Percentiles rank a stretch among this genome's conserved stretches.
Conservation (phyloP, 805 yeast species). For the Lipomyces kockii region DNA sequence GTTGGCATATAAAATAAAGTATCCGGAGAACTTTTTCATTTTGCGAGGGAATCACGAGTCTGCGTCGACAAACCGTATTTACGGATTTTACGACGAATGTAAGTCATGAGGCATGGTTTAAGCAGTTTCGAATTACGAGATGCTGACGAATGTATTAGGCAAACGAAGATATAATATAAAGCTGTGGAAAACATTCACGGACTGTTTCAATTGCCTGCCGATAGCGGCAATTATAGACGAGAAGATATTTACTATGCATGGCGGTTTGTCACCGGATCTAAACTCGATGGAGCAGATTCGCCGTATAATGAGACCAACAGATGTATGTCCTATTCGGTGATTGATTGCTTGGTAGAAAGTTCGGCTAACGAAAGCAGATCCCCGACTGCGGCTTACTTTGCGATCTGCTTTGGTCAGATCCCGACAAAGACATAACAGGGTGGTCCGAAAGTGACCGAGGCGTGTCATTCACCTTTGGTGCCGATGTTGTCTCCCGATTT, state of each 20-base stretch:
- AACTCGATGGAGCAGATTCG: conserved; percentile 98
- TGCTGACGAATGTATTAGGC: conserved; percentile 41
- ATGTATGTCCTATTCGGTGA: conserved; percentile 44
- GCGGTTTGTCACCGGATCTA: conserved; percentile 95
- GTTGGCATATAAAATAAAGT: conserved; percentile 94
- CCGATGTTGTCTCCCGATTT: conserved; percentile 95
- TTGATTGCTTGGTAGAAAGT: background rate
- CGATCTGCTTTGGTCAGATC: conserved; percentile 97
- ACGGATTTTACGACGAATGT: conserved; percentile 98
- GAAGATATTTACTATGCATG: conserved; percentile 98
- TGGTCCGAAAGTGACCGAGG: conserved; percentile 99
- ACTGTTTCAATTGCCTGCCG: conserved; percentile 97
- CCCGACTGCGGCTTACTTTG: conserved; percentile 97
- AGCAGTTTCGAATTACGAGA: background rate
- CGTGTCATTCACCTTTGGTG: conserved; percentile 96
- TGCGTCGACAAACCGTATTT: conserved; percentile 95
- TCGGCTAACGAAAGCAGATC: conserved; percentile 47
- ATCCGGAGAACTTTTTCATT: conserved; percentile 96
- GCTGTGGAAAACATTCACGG: conserved; percentile 98
- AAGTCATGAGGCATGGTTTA: background rate
- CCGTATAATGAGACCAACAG: conserved; percentile 99
- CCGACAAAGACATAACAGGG: conserved; percentile 96
- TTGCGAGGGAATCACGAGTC: conserved; percentile 98
- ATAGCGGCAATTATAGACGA: conserved; percentile 98
- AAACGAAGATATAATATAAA: conserved; percentile 96